A percentile compares a stretch with the other conserved stretches of the same genome.
These are phyloP conservation scores for Aspergillus proliferans DNA, from an alignment of 2,329 filamentous ascomycete genomes.

Conservation along the genomic window DNA sequence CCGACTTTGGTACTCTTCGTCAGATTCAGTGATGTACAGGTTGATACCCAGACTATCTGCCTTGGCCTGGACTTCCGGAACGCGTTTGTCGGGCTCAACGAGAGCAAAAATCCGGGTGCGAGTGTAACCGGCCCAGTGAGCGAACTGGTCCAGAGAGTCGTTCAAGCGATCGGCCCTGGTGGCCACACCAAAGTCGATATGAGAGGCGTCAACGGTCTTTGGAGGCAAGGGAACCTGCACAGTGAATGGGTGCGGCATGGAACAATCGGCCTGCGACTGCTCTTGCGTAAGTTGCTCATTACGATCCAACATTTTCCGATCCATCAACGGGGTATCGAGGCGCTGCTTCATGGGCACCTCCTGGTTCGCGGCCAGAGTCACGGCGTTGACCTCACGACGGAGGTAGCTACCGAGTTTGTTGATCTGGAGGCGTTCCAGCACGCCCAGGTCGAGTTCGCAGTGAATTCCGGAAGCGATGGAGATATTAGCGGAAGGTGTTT, in stretches of 20 bases:
- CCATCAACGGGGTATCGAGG: slow-evolving; percentile 22
- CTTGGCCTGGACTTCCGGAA: slow-evolving; percentile 27
- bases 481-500: slow-evolving; percentile 21
- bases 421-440: slow-evolving; percentile 19
- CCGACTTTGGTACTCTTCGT: slow-evolving; percentile 41
- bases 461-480: slow-evolving; percentile 22
- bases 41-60: slow-evolving; percentile 37
- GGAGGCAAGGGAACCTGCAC: slow-evolving; percentile 45
- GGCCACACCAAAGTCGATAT: slow-evolving; percentile 55
- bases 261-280: slow-evolving; percentile 25
- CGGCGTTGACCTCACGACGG: slow-evolving; percentile 24
- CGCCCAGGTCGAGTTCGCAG: slow-evolving; percentile 23
- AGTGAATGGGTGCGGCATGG: slow-evolving; percentile 41
- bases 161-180: slow-evolving; percentile 48
- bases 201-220: slow-evolving; percentile 38
- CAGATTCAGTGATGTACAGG: slow-evolving; percentile 28
- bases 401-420: slow-evolving; percentile 23
- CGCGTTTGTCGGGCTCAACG: slow-evolving; percentile 38
- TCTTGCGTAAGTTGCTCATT: slow-evolving; percentile 1
- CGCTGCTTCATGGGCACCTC: slow-evolving; percentile 20
- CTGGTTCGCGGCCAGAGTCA: slow-evolving; percentile 14
- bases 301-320: slow-evolving; percentile 4
- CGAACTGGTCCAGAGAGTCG: slow-evolving; percentile 47
- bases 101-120: slow-evolving; percentile 49
- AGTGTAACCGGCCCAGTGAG: slow-evolving; percentile 51